A percentile compares a stretch with the other conserved stretches of the same genome.
phyloP scores from a whole-genome alignment of 495 filamentous ascomycete genomes.

The Aspergillus egyptiacus region DNA sequence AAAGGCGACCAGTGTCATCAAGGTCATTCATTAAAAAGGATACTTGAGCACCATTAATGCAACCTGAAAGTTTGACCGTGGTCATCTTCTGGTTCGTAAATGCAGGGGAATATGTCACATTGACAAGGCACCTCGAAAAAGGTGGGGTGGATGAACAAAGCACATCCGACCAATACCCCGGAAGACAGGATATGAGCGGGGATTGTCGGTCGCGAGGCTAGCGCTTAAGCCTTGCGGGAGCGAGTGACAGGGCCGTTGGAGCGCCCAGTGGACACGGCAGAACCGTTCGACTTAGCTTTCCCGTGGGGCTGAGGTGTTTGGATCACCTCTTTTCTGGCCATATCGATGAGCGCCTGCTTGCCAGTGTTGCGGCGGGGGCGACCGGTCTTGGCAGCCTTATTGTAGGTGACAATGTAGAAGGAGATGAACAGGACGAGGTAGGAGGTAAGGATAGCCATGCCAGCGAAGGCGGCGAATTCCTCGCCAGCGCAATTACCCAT shows the following conservation, averaged over 20 bases:
- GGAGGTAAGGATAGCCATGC: slow-evolving; percentile 83
- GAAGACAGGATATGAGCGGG: no score
- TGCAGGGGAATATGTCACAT: background rate
- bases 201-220: no score
- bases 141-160: no score
- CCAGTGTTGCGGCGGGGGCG: slow-evolving; percentile 47
- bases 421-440: slow-evolving; percentile 98
- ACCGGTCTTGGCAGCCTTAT: slow-evolving; percentile 67
- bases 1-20: slow-evolving; percentile 36
- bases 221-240: slow-evolving; percentile 44
- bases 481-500: slow-evolving; percentile 85
- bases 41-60: slow-evolving; percentile 16
- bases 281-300: slow-evolving; percentile 30
- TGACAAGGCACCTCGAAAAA: background rate
- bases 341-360: slow-evolving; percentile 48
- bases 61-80: background rate
- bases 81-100: background rate
- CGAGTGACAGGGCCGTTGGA: slow-evolving; percentile 44
- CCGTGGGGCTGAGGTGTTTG: slow-evolving; percentile 22
- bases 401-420: slow-evolving; percentile 97
- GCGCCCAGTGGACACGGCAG: slow-evolving; percentile 31
- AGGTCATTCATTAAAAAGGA: slow-evolving; percentile 43
- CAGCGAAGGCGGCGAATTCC: slow-evolving; percentile 93
- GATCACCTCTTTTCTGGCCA: slow-evolving; percentile 48
- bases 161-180: background rate